Percentiles rank a stretch among this genome's conserved stretches.
These are phyloP conservation scores for Pythium brassicae DNA, from an alignment of 352 stramenopile genomes.

Conservation along the genomic window DNA sequence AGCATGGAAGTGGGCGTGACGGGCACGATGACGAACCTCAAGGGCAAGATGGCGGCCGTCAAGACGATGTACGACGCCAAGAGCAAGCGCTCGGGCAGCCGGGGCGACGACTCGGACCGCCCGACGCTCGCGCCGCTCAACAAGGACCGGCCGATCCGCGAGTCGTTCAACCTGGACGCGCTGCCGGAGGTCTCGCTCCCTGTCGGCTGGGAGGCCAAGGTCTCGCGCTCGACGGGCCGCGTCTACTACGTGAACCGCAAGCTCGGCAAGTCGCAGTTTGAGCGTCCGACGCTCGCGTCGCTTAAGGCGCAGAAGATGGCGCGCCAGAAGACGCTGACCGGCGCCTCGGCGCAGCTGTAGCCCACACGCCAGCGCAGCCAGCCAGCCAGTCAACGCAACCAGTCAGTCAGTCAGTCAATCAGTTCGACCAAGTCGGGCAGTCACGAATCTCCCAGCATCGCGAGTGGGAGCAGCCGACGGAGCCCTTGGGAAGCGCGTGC, in stretches of 20 bases:
- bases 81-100: slow-evolving; percentile 60
- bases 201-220: slow-evolving; percentile 83
- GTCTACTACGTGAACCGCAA: slow-evolving; percentile 89
- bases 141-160: slow-evolving; percentile 58
- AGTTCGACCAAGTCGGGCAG: no score
- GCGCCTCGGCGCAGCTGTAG: slow-evolving; percentile 12
- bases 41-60: slow-evolving; percentile 74
- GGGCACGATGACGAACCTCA: slow-evolving; percentile 72
- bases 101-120: slow-evolving; percentile 29
- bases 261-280: slow-evolving; percentile 84
- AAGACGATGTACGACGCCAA: slow-evolving; percentile 74
- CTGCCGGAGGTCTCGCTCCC: slow-evolving; percentile 77
- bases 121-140: slow-evolving; percentile 24
- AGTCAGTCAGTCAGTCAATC: no score
- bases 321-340: slow-evolving; percentile 51
- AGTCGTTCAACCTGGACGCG: slow-evolving; percentile 84
- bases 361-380: not conserved
- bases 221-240: slow-evolving; percentile 77
- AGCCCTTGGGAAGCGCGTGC: no score
- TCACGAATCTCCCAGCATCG: no score
- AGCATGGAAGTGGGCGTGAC: slow-evolving; percentile 68
- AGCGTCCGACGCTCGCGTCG: slow-evolving; percentile 77
- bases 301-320: slow-evolving; percentile 82
- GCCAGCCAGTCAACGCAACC: no score
- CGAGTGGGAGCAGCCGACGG: no score